Percentiles rank a stretch among this genome's conserved stretches.
Conservation (phyloP, 495 filamentous ascomycete species). For the Achaetomiella virescens region DNA sequence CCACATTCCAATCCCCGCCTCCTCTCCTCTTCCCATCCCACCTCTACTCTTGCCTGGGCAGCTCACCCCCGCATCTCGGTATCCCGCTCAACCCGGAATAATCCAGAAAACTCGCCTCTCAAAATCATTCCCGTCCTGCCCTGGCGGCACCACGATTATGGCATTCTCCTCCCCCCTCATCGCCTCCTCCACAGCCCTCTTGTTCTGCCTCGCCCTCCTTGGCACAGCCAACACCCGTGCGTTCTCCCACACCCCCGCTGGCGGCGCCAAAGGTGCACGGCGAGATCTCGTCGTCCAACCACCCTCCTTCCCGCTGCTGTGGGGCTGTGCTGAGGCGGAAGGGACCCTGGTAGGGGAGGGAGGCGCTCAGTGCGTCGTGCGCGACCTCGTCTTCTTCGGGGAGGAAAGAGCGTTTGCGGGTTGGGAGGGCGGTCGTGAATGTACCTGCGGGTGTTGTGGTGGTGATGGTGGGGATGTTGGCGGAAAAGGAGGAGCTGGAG, state of each 20-base stretch:
- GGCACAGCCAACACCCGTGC: slow-evolving; percentile 38
- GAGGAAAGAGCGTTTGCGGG: slow-evolving; percentile 37
- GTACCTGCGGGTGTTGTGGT: slow-evolving; percentile 3
- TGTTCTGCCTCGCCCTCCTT: slow-evolving; percentile 15
- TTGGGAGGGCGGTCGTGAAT: slow-evolving; percentile 4
- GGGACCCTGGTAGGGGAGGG: slow-evolving; percentile 10
- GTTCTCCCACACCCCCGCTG: slow-evolving; percentile 16
- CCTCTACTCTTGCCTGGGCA: too few relatives aligned
- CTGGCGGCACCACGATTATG: neutral
- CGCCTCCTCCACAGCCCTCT: neutral
- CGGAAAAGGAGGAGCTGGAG: neutral
- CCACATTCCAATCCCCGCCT: neutral
- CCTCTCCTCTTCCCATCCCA: too few relatives aligned
- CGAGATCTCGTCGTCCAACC: slow-evolving; percentile 34
- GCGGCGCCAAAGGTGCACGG: slow-evolving; percentile 31
- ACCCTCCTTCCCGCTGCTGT: slow-evolving; percentile 13
- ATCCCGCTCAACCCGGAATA: slow-evolving; percentile 16
- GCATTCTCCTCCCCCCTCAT: slow-evolving; percentile 34
- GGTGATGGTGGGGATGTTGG: neutral
- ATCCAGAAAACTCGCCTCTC: slow-evolving; percentile 50
- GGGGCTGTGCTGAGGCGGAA: slow-evolving; percentile 16
- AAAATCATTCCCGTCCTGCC: slow-evolving; percentile 42
- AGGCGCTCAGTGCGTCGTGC: neutral
- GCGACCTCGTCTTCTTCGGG: slow-evolving; percentile 21
- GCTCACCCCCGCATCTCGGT: slow-evolving; percentile 21